phyloP scores from a whole-genome alignment of 2,329 filamentous ascomycete genomes.

The Calonectria pteridis region DNA sequence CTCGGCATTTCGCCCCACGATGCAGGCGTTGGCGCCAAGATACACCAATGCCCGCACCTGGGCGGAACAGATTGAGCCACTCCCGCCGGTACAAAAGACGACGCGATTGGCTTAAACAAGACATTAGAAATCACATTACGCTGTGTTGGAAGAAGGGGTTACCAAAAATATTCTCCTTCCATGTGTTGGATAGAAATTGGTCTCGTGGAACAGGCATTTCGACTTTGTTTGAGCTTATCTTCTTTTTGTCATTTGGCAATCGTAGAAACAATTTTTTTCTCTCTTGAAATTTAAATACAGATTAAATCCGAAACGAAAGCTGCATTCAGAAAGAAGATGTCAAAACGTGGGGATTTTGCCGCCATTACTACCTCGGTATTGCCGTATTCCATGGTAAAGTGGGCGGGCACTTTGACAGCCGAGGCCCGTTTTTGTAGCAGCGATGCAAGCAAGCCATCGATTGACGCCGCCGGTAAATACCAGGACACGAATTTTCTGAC shows the following conservation, averaged over 20 bases:
- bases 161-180: conserved; percentile 3
- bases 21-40: conserved; percentile 21
- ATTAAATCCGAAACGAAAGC: neutral
- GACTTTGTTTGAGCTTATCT: neutral
- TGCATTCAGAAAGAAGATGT: neutral
- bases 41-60: conserved; percentile 17
- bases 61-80: conserved; percentile 16
- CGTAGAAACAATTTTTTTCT: no score
- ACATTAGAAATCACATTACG: neutral
- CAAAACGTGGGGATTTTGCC: neutral
- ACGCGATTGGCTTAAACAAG: neutral
- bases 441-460: neutral
- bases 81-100: conserved; percentile 22
- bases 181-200: neutral
- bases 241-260: neutral
- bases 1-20: conserved; percentile 17
- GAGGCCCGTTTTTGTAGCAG: neutral
- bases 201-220: neutral
- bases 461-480: neutral
- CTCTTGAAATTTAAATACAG: neutral
- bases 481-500: neutral
- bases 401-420: neutral
- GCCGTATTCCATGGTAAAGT: neutral
- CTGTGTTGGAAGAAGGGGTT: neutral
- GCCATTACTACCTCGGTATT: conserved; percentile 2